phyloP scores from a whole-genome alignment of 352 stramenopile species.

The Phytophthora kernoviae region DNA sequence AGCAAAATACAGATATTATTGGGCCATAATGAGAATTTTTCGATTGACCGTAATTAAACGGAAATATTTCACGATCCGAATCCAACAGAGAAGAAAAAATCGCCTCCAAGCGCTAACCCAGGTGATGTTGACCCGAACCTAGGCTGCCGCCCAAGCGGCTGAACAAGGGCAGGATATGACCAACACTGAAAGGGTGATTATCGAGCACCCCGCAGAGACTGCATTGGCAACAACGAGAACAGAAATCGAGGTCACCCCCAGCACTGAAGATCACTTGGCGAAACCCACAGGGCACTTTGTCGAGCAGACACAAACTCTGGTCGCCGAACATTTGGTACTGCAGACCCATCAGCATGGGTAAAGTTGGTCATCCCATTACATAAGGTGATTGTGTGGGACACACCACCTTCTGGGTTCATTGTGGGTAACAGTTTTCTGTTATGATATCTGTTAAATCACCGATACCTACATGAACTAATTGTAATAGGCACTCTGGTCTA shows the following conservation, averaged over 20 bases:
- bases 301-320: background rate
- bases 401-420: too few species aligned
- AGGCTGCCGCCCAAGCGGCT: background rate
- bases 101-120: background rate
- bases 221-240: background rate
- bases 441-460: too few species aligned
- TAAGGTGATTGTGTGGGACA: too few species aligned
- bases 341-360: too few species aligned
- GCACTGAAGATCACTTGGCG: background rate
- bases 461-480: too few species aligned
- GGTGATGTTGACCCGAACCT: slow-evolving; percentile 2
- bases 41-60: background rate
- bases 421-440: too few species aligned
- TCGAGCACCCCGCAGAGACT: background rate
- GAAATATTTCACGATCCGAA: slow-evolving; percentile 8
- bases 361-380: too few species aligned
- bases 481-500: too few species aligned
- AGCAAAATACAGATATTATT: slow-evolving; percentile 1
- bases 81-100: background rate
- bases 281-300: background rate
- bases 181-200: background rate
- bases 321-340: too few species aligned
- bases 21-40: background rate
- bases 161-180: background rate
- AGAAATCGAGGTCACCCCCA: background rate